Base-by-base conservation (phyloP, 805 yeast genomes). In the Clavispora asparagi region DNA sequence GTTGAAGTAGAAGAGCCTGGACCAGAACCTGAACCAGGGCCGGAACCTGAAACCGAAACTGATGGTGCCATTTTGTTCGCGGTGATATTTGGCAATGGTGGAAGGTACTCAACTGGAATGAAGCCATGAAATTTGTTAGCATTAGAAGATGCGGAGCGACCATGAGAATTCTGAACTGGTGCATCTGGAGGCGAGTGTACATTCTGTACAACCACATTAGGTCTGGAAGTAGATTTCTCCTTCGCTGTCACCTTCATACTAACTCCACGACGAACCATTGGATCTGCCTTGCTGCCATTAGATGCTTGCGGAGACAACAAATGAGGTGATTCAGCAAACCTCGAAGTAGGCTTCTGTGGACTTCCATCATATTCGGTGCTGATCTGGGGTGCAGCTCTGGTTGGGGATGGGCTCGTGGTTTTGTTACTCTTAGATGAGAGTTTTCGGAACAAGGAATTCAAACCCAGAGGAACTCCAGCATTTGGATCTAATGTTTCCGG, bases 181-280 rank as follows among this genome's bases (percentile, higher is more conserved):
- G 25, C 13, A 25, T 33, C 17, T 12, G 8, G 26, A 13, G 26
- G 28, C 28, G 29, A 12, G 17, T 37, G 26, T 7, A 23, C 16
- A 3, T 37, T 37, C 9, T 23, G 39, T 12, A 37, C 4, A 11
- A 10, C 25, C 37, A 33, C 37, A 11, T 17, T 33, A 5, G 13
- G 37, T 33, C 37, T 33, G 37, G 37, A 33, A 6, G 37, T 49
- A 1, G 62, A 71, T 50, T 71, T 77, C 52, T 79, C 84, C 55
- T 74, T 77, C 12, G 80, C 75, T 1, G 84, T 79, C n/a, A 79
- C 74, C 57, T 76, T 79, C 77, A 79, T 71, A 57, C 82, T 76
- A 9, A 79, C 82, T 52, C 82, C 82, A 55, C 84, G 76, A 56
- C 82, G 82, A 40, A 79, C 76, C 67, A 70, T 54, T 36, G 74